Evolutionary conservation across 2,329 filamentous ascomycete genomes (phyloP), one percentile per base, ranked within the genome.

Genomic region (Xylariaceae sp.): DNA sequence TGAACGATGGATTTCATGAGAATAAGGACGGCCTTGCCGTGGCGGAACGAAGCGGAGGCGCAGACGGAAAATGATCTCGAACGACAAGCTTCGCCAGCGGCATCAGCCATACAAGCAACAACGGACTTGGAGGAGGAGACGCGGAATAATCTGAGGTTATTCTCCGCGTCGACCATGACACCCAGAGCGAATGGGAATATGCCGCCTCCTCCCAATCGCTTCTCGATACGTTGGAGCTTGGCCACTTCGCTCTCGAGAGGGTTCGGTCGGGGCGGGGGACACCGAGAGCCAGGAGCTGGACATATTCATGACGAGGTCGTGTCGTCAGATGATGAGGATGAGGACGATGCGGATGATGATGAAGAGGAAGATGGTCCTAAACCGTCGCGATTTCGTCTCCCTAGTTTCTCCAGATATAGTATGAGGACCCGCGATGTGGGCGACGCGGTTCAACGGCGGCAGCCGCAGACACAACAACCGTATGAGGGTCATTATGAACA

Each of bases 141-240:
- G 24, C 31, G 12, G 30, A 11, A 8, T 6, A 11, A 29, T 11
- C 21, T 24, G 21, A 6, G 21, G 21, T 24, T 11, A 24, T 11
- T 24, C 21, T 7, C 11, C 21, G 21, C 11, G 21, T 24, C 21
- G n/a, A n/a, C n/a, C n/a, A n/a, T n/a, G n/a, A n/a, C n/a, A n/a
- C 50, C 31, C 57, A 56, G 15, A 59, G 59, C 15, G 61, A 67
- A 13, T 62, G 68, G 32, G 14, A 70, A 71, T 23, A 77, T 77
- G 51, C 66, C 68, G 2, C 68, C 41, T 29, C 18, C 32, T 24
- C 34, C 71, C 2, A 66, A 65, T 17, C 58, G 65, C 34, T 50
- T 71, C 17, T 7, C 7, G 21, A 7, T 24, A 24, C 56, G n/a
- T n/a, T n/a, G n/a, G n/a, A n/a, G n/a, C n/a, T n/a, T n/a, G n/a